Conservation (phyloP, 495 filamentous ascomycete species). For the Hypoxylon trugodes region DNA sequence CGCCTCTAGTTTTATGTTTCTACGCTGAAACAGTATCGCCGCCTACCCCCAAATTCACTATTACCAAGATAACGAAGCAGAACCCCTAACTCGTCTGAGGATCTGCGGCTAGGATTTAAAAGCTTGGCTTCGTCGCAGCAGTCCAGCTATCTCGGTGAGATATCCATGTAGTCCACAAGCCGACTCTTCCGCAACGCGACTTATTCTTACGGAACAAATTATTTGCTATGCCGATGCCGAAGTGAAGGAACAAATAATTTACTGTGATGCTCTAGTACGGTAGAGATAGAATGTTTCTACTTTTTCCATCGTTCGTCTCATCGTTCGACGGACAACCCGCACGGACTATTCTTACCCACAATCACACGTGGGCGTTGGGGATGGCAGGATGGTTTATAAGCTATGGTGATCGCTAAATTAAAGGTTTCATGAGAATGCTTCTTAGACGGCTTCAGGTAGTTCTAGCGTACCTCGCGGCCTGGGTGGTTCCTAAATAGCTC, state of each 20-base stretch:
- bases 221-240: background rate
- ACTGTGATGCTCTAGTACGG: background rate
- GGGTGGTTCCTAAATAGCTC: too few species aligned
- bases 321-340: slow-evolving; percentile 19
- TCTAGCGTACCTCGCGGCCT: too few species aligned
- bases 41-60: slow-evolving; percentile 21
- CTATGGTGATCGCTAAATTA: slow-evolving; percentile 12
- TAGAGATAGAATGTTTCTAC: slow-evolving; percentile 7
- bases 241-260: background rate
- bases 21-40: slow-evolving; percentile 28
- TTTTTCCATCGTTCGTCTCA: slow-evolving; percentile 16
- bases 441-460: background rate
- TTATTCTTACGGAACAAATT: background rate
- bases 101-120: slow-evolving; percentile 35
- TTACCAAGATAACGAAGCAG: slow-evolving; percentile 12
- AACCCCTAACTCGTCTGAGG: slow-evolving; percentile 15
- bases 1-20: slow-evolving; percentile 25
- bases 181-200: slow-evolving; percentile 1
- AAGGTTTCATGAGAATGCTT: slow-evolving; percentile 9
- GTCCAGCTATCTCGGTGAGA: slow-evolving; percentile 14
- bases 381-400: too few species aligned
- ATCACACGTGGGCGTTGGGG: slow-evolving; percentile 18
- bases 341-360: slow-evolving; percentile 17
- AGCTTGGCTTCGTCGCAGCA: slow-evolving; percentile 34
- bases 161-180: slow-evolving; percentile 14